Conservation (phyloP, 768 basidiomycete species). For the Russula vinacea region DNA sequence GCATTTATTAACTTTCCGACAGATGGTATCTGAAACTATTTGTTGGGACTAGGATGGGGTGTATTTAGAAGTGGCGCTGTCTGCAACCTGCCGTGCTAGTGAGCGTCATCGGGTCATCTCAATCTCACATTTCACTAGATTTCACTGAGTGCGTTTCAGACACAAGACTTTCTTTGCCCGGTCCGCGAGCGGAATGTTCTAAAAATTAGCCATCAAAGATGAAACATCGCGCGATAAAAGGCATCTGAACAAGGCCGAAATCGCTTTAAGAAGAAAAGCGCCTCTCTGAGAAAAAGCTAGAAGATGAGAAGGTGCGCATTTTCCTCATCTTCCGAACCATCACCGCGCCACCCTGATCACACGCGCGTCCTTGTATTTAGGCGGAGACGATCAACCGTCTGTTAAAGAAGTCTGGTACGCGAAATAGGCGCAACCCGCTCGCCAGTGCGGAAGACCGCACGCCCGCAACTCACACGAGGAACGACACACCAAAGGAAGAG, state of each 20-base stretch:
- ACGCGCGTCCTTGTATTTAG: slow-evolving; percentile 32
- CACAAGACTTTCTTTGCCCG: neutral
- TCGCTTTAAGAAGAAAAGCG: slow-evolving; percentile 87
- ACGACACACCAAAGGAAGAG: slow-evolving; percentile 31
- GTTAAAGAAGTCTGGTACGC: slow-evolving; percentile 73
- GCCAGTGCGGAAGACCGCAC: slow-evolving; percentile 48
- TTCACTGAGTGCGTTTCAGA: slow-evolving; percentile 45
- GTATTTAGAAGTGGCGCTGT: too few species aligned
- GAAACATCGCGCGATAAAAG: slow-evolving; percentile 51
- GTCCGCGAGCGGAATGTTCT: neutral
- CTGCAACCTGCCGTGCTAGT: too few species aligned
- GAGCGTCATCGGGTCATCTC: slow-evolving; percentile 67
- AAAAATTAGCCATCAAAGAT: slow-evolving; percentile 24
- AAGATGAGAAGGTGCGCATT: slow-evolving; percentile 78
- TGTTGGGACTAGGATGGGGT: too few species aligned
- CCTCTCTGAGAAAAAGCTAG: slow-evolving; percentile 77
- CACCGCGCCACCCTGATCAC: neutral
- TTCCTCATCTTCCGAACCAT: neutral
- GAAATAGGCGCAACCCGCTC: slow-evolving; percentile 53
- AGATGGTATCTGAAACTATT: too few species aligned
- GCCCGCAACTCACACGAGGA: slow-evolving; percentile 37
- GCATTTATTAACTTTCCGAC: too few species aligned
- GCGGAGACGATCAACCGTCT: slow-evolving; percentile 87
- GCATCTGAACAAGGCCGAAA: slow-evolving; percentile 74
- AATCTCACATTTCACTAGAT: slow-evolving; percentile 69